Conservation (phyloP, 129 eudicot species). For the Apium graveolens region DNA sequence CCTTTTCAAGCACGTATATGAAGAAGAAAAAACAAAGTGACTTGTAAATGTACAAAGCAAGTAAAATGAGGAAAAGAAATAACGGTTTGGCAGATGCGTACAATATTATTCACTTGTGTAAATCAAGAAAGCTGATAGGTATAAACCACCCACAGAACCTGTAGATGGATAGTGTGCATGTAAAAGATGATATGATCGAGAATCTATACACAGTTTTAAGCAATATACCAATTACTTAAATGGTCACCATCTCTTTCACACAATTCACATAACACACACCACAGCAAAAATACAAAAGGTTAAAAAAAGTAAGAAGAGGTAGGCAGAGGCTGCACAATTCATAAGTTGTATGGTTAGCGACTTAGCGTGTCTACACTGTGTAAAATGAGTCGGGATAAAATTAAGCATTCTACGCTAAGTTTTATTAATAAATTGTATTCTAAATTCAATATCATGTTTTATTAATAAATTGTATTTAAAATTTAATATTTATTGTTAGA, state of each 20-base stretch:
- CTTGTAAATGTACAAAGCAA: background rate
- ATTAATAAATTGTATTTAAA: no score
- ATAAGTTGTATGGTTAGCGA: no score
- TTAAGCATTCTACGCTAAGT: no score
- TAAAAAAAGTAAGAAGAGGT: background rate
- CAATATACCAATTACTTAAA: background rate
- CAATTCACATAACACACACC: background rate
- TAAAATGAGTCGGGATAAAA: no score
- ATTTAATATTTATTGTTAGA: no score
- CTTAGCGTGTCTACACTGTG: no score
- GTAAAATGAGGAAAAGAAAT: conserved; percentile 8
- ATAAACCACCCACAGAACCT: conserved; percentile 13
- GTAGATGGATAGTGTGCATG: background rate
- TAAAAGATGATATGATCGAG: conserved; percentile 19
- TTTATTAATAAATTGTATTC: no score
- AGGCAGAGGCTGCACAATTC: background rate
- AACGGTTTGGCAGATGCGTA: conserved; percentile 17
- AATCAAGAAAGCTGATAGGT: conserved; percentile 14
- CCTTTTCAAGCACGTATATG: no score
- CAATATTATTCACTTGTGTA: conserved; percentile 19
- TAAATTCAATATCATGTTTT: no score
- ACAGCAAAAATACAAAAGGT: background rate
- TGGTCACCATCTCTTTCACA: background rate
- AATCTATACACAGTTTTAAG: conserved; percentile 12
- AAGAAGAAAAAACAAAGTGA: background rate